A percentile compares a stretch with the other conserved stretches of the same genome.
phyloP scores from a whole-genome alignment of 768 basidiomycete genomes.

The Kwoniella newhampshirensis region DNA sequence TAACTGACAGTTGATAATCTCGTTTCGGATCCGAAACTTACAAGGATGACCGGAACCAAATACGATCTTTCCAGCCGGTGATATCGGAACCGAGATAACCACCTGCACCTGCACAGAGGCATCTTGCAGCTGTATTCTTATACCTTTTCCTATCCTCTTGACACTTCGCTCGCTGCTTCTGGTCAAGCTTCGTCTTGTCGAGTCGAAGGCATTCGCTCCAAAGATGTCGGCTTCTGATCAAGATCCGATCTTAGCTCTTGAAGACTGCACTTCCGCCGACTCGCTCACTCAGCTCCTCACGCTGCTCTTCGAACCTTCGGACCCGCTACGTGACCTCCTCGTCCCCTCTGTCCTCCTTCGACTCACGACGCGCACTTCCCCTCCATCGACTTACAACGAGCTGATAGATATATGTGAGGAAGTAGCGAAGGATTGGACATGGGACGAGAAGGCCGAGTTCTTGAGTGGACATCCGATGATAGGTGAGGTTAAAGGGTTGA shows the following conservation, averaged over 20 bases:
- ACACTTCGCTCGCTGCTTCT: too few relatives aligned
- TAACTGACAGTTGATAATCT: not conserved
- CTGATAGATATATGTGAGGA: conserved; percentile 27
- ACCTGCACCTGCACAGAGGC: too few relatives aligned
- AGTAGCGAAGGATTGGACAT: conserved; percentile 34
- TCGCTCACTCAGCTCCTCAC: conserved; percentile 46
- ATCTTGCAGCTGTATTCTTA: too few relatives aligned
- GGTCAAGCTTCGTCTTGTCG: not conserved
- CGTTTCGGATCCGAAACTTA: not conserved
- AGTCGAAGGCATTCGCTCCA: not conserved
- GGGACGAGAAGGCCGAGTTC: conserved; percentile 60
- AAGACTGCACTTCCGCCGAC: conserved; percentile 1
- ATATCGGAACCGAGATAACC: conserved; percentile 1
- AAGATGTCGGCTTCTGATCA: not conserved
- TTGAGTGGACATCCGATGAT: conserved; percentile 85
- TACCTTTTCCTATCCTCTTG: too few relatives aligned
- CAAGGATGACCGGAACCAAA: too few relatives aligned
- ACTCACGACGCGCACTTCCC: conserved; percentile 42
- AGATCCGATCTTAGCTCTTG: conserved; percentile 12
- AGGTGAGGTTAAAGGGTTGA: conserved; percentile 75
- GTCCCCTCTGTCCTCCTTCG: conserved; percentile 54
- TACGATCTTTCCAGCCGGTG: not conserved
- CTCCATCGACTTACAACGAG: conserved; percentile 47
- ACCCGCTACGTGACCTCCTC: conserved; percentile 60
- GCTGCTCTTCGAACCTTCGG: conserved; percentile 68